Percentiles rank a stretch among this genome's conserved stretches.
Evolutionary conservation across 768 basidiomycete species (phyloP).

Genomic region (Cystobasidium onofrii): DNA sequence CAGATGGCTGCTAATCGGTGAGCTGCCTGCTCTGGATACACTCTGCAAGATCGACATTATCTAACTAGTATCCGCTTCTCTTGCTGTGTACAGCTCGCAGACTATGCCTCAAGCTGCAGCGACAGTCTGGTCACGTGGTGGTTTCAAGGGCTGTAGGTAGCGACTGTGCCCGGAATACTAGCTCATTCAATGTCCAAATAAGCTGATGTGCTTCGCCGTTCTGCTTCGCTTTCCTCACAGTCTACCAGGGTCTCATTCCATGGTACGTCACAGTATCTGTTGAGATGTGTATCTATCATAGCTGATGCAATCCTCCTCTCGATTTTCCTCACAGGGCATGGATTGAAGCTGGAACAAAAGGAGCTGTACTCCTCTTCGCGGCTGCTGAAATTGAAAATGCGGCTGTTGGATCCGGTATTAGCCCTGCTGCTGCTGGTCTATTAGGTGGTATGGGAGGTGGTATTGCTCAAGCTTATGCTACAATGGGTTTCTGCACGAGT

Average conservation of each 20-base stretch:
- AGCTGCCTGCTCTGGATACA: neutral
- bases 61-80: neutral
- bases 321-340: conserved; percentile 64
- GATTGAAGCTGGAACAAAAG: conserved; percentile 99
- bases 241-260: conserved; percentile 97
- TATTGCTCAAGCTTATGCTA: conserved; percentile 94
- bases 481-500: conserved; percentile 73
- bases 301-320: no score
- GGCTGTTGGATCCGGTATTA: conserved; percentile 59
- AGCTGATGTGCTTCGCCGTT: no score
- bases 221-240: conserved; percentile 23
- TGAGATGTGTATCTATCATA: no score
- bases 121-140: conserved; percentile 86
- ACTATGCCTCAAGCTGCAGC: conserved; percentile 76
- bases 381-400: conserved; percentile 86
- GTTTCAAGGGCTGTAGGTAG: conserved; percentile 57
- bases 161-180: neutral
- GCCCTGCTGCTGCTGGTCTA: conserved; percentile 73
- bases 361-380: conserved; percentile 88
- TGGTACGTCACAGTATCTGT: no score
- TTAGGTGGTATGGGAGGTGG: conserved; percentile 97
- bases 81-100: conserved; percentile 51
- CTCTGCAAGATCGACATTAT: neutral
- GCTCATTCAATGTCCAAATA: no score
- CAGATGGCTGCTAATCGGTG: conserved; percentile 95